Percentiles rank a stretch among this genome's conserved stretches.
These are phyloP conservation scores for Cylindrodendrum hubeiense DNA, from an alignment of 2,329 filamentous ascomycete species.

Conservation along the genomic window DNA sequence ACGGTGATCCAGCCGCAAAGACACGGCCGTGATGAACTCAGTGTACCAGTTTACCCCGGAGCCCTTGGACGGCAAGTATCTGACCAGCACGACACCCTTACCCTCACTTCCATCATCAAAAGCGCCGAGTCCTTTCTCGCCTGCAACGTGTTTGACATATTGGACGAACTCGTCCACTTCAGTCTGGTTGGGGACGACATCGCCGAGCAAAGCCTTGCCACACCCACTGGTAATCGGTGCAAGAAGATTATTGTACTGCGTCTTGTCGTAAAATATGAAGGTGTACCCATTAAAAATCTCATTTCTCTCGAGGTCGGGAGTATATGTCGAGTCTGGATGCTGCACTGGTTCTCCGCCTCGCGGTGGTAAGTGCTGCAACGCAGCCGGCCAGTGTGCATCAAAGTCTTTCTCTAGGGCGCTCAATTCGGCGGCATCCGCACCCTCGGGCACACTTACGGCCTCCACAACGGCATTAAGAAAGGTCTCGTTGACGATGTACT, in stretches of 20 bases:
- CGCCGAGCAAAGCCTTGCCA: slow-evolving; percentile 82
- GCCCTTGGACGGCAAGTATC: slow-evolving; percentile 72
- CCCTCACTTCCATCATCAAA: slow-evolving; percentile 74
- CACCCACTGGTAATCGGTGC: slow-evolving; percentile 81
- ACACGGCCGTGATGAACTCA: slow-evolving; percentile 76
- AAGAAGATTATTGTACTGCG: slow-evolving; percentile 81
- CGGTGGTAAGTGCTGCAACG: slow-evolving; percentile 78
- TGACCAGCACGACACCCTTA: slow-evolving; percentile 83
- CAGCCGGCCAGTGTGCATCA: slow-evolving; percentile 81
- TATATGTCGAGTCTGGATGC: slow-evolving; percentile 76
- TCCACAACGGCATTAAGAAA: slow-evolving; percentile 81
- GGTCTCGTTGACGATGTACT: slow-evolving; percentile 78
- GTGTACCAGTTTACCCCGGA: slow-evolving; percentile 74
- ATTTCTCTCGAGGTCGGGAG: slow-evolving; percentile 73
- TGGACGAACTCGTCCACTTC: slow-evolving; percentile 80
- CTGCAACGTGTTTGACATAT: slow-evolving; percentile 80
- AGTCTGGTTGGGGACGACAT: slow-evolving; percentile 73
- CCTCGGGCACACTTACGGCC: slow-evolving; percentile 64
- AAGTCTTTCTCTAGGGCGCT: slow-evolving; percentile 83
- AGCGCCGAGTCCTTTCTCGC: slow-evolving; percentile 76
- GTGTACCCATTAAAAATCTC: slow-evolving; percentile 88
- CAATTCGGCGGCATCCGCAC: slow-evolving; percentile 61
- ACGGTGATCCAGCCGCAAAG: slow-evolving; percentile 80
- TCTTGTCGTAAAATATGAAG: slow-evolving; percentile 85
- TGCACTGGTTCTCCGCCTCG: slow-evolving; percentile 80